phyloP scores from a whole-genome alignment of 768 basidiomycete genomes.

The Russula virescens region DNA sequence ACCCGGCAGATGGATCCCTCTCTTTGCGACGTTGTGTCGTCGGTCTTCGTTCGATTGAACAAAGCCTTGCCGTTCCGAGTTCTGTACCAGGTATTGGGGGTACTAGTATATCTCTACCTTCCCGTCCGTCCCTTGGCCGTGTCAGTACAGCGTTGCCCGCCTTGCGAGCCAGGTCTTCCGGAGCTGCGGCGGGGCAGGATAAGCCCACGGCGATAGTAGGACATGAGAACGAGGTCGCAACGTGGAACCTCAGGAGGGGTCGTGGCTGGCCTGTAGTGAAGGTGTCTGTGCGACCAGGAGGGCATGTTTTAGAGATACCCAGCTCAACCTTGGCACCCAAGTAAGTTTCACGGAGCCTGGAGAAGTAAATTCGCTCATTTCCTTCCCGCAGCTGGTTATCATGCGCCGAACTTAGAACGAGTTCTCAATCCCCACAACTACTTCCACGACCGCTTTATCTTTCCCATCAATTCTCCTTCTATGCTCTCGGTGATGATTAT shows the following conservation, averaged over 20 bases:
- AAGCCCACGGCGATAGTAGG: constrained; percentile 34
- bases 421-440: constrained; percentile 48
- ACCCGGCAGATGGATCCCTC: constrained; percentile 50
- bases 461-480: constrained; percentile 80
- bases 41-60: constrained; percentile 33
- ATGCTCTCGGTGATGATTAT: constrained; percentile 68
- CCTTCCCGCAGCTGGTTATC: constrained; percentile 52
- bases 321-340: constrained; percentile 5
- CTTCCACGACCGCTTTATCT: constrained; percentile 77
- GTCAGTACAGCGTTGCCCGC: constrained; percentile 30
- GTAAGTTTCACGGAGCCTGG: constrained; percentile 12
- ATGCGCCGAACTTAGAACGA: constrained; percentile 78
- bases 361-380: background rate
- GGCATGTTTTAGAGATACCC: background rate
- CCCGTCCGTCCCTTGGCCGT: constrained; percentile 41
- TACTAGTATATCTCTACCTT: constrained; percentile 60
- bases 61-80: constrained; percentile 25
- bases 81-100: constrained; percentile 34
- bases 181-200: constrained; percentile 35
- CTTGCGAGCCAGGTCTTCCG: constrained; percentile 29
- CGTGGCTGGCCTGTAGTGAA: constrained; percentile 51
- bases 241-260: constrained; percentile 56
- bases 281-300: constrained; percentile 27
- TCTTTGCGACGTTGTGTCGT: constrained; percentile 50
- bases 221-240: constrained; percentile 45